phyloP scores from a whole-genome alignment of 2,329 filamentous ascomycete species.

The Mycosphaerella arachidis region DNA sequence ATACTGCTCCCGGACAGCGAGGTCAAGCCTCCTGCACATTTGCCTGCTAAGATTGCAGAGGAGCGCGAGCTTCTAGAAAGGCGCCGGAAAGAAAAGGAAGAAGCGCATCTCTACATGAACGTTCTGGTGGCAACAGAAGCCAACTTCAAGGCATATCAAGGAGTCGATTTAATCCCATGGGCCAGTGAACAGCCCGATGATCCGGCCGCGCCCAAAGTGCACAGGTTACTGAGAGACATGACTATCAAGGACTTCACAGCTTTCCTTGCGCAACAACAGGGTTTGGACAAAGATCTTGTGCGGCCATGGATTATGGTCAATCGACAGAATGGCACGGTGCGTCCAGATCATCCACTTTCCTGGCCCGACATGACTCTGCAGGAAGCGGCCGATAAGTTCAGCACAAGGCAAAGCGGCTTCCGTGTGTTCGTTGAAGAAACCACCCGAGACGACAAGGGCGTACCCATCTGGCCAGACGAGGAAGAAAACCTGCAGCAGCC shows the following conservation, averaged over 20 bases:
- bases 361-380: conserved; percentile 64
- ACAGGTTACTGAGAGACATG: conserved; percentile 70
- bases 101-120: conserved; percentile 87
- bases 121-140: conserved; percentile 76
- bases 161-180: conserved; percentile 69
- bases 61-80: conserved; percentile 73
- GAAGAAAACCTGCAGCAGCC: conserved; percentile 51
- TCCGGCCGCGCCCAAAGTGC: conserved; percentile 64
- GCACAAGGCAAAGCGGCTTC: conserved; percentile 63
- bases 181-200: conserved; percentile 57
- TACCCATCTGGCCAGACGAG: conserved; percentile 66
- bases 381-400: conserved; percentile 66
- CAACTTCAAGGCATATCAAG: conserved; percentile 74
- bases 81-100: conserved; percentile 80
- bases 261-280: conserved; percentile 66
- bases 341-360: conserved; percentile 81
- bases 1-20: conserved; percentile 73
- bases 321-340: conserved; percentile 91
- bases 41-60: conserved; percentile 73
- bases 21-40: conserved; percentile 74
- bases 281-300: conserved; percentile 63
- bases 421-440: conserved; percentile 83
- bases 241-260: conserved; percentile 70
- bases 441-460: conserved; percentile 64
- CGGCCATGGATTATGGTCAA: conserved; percentile 98